Evolutionary conservation across 306 rosid species (phyloP), one percentile per base, ranked within the genome.

Genomic region (Alnus glutinosa): DNA sequence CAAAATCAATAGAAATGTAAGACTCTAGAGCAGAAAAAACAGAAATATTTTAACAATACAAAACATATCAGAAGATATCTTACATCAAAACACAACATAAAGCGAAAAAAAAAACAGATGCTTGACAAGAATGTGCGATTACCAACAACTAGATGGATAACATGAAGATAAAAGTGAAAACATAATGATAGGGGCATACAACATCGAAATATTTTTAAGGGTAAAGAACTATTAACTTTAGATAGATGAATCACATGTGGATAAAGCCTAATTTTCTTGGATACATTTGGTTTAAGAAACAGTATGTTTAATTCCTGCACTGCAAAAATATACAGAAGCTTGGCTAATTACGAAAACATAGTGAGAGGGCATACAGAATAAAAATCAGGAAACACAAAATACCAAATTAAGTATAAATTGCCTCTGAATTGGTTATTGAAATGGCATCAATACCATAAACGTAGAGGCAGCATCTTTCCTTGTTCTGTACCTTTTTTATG

Each of bases 211-310:
- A 18, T 46, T 3, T 46, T 1, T n/a, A 15, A 77, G 70, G 39
- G 3, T 18, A 71, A 48, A 19, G 66, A 67, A 84, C 44, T 48
- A n/a, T 67, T 36, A 54, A 62, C 34, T 70, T 63, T 57, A 52
- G 80, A 74, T 75, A 73, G 84, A 36, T 39, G 52, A 83, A 85
- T 46, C 79, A 74, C 75, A 78, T 82, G 79, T 81, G 80, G 72
- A 69, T 64, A 48, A 76, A 23, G 73, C 67, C 67, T 48, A 54
- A 78, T 62, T 49, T 77, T 68, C 77, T 57, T 37, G 30, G 59
- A 74, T 63, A 28, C 32, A 73, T 55, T 76, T 69, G 74, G 72
- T 78, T 76, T 32, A 79, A 76, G 79, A 77, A 64, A 64, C 71
- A 52, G 76, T 78, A 80, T 46, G 74, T 77, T 62, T 42, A 69